Percentiles rank a stretch among this genome's conserved stretches.
Conservation (phyloP, 495 filamentous ascomycete species). For the Hypomontagnella submonticulosa region DNA sequence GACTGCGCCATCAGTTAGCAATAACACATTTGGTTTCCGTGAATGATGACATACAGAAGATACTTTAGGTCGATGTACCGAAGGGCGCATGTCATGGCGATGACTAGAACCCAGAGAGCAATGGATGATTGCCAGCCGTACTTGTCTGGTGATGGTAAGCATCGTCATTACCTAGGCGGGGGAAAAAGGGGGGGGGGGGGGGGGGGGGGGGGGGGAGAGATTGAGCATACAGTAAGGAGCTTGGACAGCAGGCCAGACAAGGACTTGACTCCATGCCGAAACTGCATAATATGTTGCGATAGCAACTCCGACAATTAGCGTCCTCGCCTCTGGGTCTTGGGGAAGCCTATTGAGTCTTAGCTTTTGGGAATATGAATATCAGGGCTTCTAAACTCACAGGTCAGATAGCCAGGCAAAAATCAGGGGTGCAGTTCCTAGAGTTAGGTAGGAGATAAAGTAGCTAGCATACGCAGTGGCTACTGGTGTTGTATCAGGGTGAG, state of each 20-base stretch:
- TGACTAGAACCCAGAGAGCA: slow-evolving; percentile 51
- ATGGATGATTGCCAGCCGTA: slow-evolving; percentile 55
- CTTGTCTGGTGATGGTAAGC: slow-evolving; percentile 40
- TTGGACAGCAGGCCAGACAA: slow-evolving; percentile 56
- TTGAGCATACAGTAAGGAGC: slow-evolving; percentile 52
- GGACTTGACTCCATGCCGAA: slow-evolving; percentile 54
- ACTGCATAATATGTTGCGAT: slow-evolving; percentile 55
- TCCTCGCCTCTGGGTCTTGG: slow-evolving; percentile 53
- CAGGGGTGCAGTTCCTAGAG: slow-evolving; percentile 52
- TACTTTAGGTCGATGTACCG: slow-evolving; percentile 44
- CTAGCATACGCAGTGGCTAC: slow-evolving; percentile 51
- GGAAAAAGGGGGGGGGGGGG: background rate
- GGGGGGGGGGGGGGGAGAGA: background rate
- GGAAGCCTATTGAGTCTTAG: slow-evolving; percentile 42
- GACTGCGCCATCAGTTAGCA: slow-evolving; percentile 22
- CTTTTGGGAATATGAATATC: background rate
- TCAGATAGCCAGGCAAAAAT: slow-evolving; percentile 57
- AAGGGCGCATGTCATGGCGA: slow-evolving; percentile 44
- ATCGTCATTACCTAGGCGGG: background rate
- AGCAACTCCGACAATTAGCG: slow-evolving; percentile 53
- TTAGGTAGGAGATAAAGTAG: slow-evolving; percentile 54
- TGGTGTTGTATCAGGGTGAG: slow-evolving; percentile 44
- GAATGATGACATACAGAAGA: slow-evolving; percentile 34
- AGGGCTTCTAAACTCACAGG: slow-evolving; percentile 36
- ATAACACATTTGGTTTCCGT: background rate